Evolutionary conservation across 148 eudicot species (phyloP).

Genomic region (Chenopodium album): DNA sequence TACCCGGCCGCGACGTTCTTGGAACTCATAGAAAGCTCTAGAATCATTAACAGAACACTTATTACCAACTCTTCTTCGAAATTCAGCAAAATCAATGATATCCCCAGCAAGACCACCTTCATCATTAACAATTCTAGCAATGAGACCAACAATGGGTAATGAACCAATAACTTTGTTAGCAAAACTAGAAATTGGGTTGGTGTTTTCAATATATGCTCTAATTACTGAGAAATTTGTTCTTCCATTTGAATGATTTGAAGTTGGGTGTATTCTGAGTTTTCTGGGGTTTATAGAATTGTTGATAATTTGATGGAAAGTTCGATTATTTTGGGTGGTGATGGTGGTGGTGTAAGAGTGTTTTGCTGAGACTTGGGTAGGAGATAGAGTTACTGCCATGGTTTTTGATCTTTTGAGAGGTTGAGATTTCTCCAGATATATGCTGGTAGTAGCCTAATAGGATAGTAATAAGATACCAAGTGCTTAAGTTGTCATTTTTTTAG

Average conservation of each 20-base stretch:
- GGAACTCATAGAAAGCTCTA: conserved; percentile 65
- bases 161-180: conserved; percentile 71
- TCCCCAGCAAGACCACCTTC: conserved; percentile 87
- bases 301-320: conserved; percentile 30
- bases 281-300: conserved; percentile 17
- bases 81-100: conserved; percentile 81
- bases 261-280: not conserved
- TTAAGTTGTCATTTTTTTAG: too few species aligned
- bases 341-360: conserved; percentile 34
- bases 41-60: conserved; percentile 72
- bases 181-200: conserved; percentile 54
- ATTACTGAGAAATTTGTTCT: conserved; percentile 17
- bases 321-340: conserved; percentile 28
- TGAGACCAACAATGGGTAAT: conserved; percentile 70
- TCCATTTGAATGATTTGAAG: not conserved
- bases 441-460: too few species aligned
- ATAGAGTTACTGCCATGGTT: conserved; percentile 27
- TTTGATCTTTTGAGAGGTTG: conserved; percentile 21
- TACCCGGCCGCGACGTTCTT: conserved; percentile 74
- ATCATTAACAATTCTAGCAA: conserved; percentile 66
- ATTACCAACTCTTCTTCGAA: conserved; percentile 77
- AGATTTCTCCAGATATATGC: not conserved
- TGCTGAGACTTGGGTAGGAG: conserved; percentile 39
- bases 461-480: too few species aligned
- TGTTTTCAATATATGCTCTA: conserved; percentile 61